Evolutionary conservation across 352 stramenopile genomes (phyloP), one percentile per base, ranked within the genome.

Genomic region (Globisporangium canariense): DNA sequence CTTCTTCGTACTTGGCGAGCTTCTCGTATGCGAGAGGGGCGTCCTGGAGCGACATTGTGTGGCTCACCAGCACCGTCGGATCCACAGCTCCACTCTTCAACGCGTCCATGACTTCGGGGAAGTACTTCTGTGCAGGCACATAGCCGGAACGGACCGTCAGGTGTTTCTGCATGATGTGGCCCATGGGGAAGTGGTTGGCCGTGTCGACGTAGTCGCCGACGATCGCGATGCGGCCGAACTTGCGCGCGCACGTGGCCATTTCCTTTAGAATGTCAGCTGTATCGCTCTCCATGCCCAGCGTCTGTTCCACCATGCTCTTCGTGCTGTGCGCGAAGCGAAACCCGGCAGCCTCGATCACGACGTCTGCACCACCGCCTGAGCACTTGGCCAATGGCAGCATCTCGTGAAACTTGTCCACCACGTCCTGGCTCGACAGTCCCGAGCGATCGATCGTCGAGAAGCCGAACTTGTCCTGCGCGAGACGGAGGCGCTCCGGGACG

Each of bases 101-200:
- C 20, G 62, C 64, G 4, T 61, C 38, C 67, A 83, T 70, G 4
- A 69, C 62, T 32, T 70, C 62, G 3, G 56, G 16, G 34, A 75
- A 81, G 61, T 81, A 79, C 34, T 62, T 70, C 16, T 80, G 73
- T 32, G 66, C 63, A 4, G 73, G 71, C 28, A 70, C 67, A 16
- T 70, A 74, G 4, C 75, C 73, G 20, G 67, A 64, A 43, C 65
- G 66, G 9, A 83, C 45, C 18, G 67, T 77, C 70, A 81, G 34
- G 38, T 83, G 73, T 58, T 83, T 83, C 51, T 76, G 66, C 65
- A 77, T 68, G 40, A 83, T 57, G 60, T 78, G 70, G 34, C 73
- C 73, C n/a, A 83, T 59, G 2, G 75, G 75, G 50, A 83, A 83
- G 20, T 70, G 68, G 41, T 73, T 75, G 0, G 61, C 54, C 4